Evolutionary conservation across 176 grass and related monocot genomes (phyloP), one percentile per base, ranked within the genome.

Genomic region (Oropetium thomaeum): DNA sequence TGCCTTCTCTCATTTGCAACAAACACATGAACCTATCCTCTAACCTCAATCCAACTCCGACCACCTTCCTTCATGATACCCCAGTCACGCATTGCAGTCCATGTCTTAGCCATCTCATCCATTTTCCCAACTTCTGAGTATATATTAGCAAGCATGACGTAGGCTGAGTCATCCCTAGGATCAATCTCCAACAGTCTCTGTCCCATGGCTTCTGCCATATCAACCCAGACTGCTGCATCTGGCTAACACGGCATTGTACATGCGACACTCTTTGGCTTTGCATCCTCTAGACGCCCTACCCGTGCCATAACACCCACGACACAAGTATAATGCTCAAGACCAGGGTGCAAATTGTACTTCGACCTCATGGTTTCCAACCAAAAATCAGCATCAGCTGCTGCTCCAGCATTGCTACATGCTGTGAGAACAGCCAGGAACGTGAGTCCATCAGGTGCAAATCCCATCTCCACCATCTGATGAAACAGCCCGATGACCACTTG

Each of bases 31-130:
- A 78, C 66, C 22, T 55, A 28, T 12, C 84, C 76, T 79, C 71
- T 62, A 8, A 81, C 71, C 72, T 90, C 84, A 57, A 87, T 81
- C 88, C 84, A 90, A 72, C 84, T 87, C n/a, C 49, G 64, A 8
- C 80, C 71, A 69, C 76, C 84, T 83, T 90, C 88, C 76, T 90
- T 90, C 88, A 74, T 73, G 30, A 90, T 80, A 40, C 84, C 80
- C 7, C 4, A 28, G 7, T 90, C 65, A 65, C 80, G 83, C 88
- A 77, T 87, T 44, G 77, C 33, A 68, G 48, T 87, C 88, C 80
- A 87, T 48, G 74, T 40, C 61, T 54, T 35, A 26, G 80, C 80
- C 49, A 66, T 62, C 39, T 84, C 76, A 13, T 84, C 53, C 52
- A 25, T 87, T 65, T 39, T 87, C 63, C 84, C 88, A 32, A 41